Base-by-base conservation (phyloP, 1,284 basidiomycete species). In the Agaricales sp. region DNA sequence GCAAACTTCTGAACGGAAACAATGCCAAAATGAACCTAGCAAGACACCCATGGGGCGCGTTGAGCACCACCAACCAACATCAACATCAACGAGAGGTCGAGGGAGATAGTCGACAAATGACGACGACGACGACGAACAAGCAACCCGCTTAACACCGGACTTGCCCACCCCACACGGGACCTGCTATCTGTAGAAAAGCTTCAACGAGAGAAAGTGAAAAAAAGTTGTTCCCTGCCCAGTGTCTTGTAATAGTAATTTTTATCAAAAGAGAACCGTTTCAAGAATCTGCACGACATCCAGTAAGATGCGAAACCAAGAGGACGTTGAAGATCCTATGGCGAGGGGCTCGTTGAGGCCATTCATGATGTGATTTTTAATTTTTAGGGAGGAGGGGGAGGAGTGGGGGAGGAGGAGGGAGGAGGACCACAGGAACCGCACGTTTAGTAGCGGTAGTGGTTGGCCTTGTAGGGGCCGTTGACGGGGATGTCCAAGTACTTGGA, bases 401-500 rank as follows among this genome's bases (percentile, higher is more conserved):
- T 63, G 59, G 21, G 51, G 54, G 74, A 59, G 53, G 49, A 44
- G 19, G 64, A 8, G 2, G 4, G 39, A 39, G 19, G 18, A 52
- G n/a, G 52, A 19, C 22, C 47, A 37, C 4, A 39, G 11, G 12
- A 13, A 48, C 19, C 11, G 8, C 0, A 21, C 16, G 45, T 24
- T 60, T 66, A 77, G 67, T 72, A 82, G 68, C 82, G 76, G 78
- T 88, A 89, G 75, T 89, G 83, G 57, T 69, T 69, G 56, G 89
- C 79, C 79, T 95, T 99, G 87, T 93, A 98, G 48, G 95, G 94
- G 52, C 95, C 94, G 54, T 79, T 70, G 62, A 80, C 70, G 55
- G 91, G 90, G 55, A 98, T 82, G 70, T 93, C 93, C 58, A 99
- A 83, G 79, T 99, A 99, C 53, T 77, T 74, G 61, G 92, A 82